Evolutionary conservation across 2,329 filamentous ascomycete genomes (phyloP), one percentile per base, ranked within the genome.

Genomic region (Aspergillus aculeatinus): DNA sequence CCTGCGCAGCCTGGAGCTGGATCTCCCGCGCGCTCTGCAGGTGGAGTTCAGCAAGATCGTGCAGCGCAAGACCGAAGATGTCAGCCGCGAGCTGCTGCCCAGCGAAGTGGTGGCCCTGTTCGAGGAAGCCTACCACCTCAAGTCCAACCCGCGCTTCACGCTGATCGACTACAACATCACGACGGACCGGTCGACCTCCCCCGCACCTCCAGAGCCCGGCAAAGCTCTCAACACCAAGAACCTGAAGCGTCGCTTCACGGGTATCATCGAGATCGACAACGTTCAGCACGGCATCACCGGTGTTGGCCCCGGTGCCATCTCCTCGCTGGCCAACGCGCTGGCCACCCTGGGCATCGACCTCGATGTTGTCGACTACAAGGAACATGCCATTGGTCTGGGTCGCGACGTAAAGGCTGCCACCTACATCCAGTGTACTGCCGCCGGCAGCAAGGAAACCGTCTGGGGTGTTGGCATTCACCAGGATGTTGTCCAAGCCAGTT

Each of bases 341-440:
- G 85, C 86, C 68, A 82, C 83, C 16, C 79, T 98, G 35, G 91
- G 91, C 60, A 89, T 98, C 64, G 89, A 96, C 71, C 82, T 98
- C 25, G 94, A 98, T 72, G 92, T 98, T 55, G 86, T 88, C 50
- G 92, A 97, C 75, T 98, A 98, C 82, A 96, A 96, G 81, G 95
- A 98, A 77, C 94, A 98, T 78, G 89, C 93, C 29, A 92, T 98
- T 67, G 92, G 92, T 65, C 82, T 83, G 55, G 91, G 91, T 62
- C 85, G 87, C 59, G 86, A 92, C 62, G 91, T 94, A 66, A 96
- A 96, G 81, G 94, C 94, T n/a, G 94, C 92, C 2, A 91, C 93
- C 2, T 98, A 96, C 74, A 96, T 98, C 65, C 91, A 97, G 76
- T 96, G 92, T 77, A 92, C 85, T 29, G 83, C 87, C 21, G 78